Evolutionary conservation across 2,329 filamentous ascomycete species (phyloP).

Genomic region (Pseudocercospora fijiensis): DNA sequence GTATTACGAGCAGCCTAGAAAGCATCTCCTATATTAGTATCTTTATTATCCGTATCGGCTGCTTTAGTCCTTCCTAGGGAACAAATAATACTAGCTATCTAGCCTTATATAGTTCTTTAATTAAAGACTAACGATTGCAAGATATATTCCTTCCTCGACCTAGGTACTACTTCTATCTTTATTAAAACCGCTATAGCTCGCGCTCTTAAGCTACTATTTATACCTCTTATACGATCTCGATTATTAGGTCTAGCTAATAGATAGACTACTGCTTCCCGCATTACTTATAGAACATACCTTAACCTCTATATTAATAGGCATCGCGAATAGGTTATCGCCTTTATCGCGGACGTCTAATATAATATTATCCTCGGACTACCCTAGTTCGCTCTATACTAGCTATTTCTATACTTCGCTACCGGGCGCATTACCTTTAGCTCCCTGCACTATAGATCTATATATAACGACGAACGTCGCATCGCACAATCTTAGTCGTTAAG

Average conservation of each 20-base stretch:
- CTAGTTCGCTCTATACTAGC: not conserved
- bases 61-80: not conserved
- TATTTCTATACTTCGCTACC: not conserved
- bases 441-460: not conserved
- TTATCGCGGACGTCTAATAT: not conserved
- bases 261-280: not conserved
- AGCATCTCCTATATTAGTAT: not conserved
- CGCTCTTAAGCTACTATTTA: not conserved
- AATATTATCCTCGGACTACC: not conserved
- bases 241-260: not conserved
- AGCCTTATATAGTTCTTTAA: slow-evolving; percentile 2
- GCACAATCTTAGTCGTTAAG: not conserved
- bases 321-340: not conserved
- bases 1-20: not conserved
- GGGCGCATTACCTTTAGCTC: not conserved
- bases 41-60: not conserved
- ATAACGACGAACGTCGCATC: not conserved
- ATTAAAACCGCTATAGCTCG: not conserved
- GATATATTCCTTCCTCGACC: not conserved
- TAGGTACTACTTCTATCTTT: not conserved
- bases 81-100: not conserved
- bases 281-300: not conserved
- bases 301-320: slow-evolving; percentile 4
- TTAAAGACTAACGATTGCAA: not conserved
- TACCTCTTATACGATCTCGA: not conserved